Percentiles rank a stretch among this genome's conserved stretches.
phyloP scores from a whole-genome alignment of 1,284 basidiomycete species.

The Trichosporon sp. region DNA sequence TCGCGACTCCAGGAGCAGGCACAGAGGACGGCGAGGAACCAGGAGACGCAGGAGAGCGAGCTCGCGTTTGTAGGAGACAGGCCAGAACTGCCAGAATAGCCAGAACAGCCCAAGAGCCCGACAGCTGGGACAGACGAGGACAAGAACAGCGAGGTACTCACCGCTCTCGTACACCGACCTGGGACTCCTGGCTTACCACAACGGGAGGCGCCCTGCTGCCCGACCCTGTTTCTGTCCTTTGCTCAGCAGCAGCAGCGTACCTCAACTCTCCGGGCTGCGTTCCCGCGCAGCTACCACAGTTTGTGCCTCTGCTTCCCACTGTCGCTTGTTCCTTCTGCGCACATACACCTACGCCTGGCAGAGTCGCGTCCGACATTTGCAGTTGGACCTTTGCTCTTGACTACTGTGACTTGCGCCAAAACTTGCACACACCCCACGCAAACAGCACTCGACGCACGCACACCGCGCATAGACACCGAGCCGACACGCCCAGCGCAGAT shows the following conservation, averaged over 20 bases:
- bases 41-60: background rate
- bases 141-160: background rate
- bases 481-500: background rate
- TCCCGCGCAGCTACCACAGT: background rate
- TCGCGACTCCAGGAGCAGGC: background rate
- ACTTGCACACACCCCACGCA: background rate
- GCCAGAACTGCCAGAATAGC: too few relatives aligned
- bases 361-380: too few relatives aligned
- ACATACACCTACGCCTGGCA: too few relatives aligned
- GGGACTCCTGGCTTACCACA: background rate
- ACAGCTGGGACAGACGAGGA: too few relatives aligned
- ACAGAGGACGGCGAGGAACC: background rate
- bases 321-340: too few relatives aligned
- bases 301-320: too few relatives aligned
- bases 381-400: too few relatives aligned
- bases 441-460: background rate
- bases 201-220: background rate
- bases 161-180: background rate
- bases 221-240: background rate
- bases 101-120: too few relatives aligned
- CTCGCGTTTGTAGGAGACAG: background rate
- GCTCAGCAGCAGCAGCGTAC: background rate
- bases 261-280: background rate
- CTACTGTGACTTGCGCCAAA: too few relatives aligned
- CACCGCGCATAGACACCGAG: background rate